Conservation (phyloP, 495 filamentous ascomycete species). For the Echria macrotheca region DNA sequence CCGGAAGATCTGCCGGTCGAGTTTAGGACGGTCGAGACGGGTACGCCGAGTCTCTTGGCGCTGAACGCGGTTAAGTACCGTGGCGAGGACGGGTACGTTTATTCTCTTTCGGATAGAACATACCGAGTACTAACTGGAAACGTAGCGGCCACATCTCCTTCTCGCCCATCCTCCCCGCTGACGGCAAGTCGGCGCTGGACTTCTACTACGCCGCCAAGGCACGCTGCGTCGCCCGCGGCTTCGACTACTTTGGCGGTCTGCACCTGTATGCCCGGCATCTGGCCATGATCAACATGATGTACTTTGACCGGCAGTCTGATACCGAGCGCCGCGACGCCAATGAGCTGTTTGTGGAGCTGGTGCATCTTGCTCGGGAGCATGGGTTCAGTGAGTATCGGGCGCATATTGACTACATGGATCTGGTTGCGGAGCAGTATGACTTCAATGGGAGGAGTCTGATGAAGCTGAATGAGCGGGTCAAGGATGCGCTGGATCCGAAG, state of each 20-base stretch:
- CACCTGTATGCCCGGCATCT: conserved; percentile 3
- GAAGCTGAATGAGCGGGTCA: conserved; percentile 47
- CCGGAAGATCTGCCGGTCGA: conserved; percentile 20
- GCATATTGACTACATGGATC: conserved; percentile 32
- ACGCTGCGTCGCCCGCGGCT: neutral
- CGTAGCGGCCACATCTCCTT: conserved; percentile 5
- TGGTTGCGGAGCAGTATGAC: conserved; percentile 23
- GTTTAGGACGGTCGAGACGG: conserved; percentile 14
- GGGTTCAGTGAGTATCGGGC: conserved; percentile 30
- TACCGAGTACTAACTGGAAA: too few relatives aligned
- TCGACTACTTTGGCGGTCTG: neutral
- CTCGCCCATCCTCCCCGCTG: conserved; percentile 1
- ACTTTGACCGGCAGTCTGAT: conserved; percentile 27
- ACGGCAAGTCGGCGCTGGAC: neutral
- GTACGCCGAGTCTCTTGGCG: conserved; percentile 20
- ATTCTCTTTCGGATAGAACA: too few relatives aligned
- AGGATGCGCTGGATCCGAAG: conserved; percentile 52
- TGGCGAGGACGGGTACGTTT: too few relatives aligned
- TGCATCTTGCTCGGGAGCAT: conserved; percentile 21
- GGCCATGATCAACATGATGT: conserved; percentile 23
- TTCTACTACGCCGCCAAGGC: neutral
- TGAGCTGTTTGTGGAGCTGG: conserved; percentile 14
- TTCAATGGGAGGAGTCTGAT: conserved; percentile 24
- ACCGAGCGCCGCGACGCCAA: conserved; percentile 19
- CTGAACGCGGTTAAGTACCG: conserved; percentile 37